Base-by-base conservation (phyloP, 2,329 filamentous ascomycete genomes). In the Nemania bipapillata region DNA sequence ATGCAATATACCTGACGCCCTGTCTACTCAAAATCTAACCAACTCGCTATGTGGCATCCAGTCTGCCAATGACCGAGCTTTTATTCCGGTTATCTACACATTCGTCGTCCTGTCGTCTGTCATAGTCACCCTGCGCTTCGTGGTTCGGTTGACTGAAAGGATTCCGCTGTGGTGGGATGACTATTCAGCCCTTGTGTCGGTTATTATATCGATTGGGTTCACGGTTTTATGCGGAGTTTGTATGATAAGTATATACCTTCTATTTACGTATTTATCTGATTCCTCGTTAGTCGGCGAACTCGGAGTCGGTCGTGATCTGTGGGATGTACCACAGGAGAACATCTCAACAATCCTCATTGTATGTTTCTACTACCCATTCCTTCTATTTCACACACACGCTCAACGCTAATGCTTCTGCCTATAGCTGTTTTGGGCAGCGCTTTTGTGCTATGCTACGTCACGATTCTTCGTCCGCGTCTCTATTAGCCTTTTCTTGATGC, bases 161-260 rank as follows among this genome's bases (percentile, higher is more conserved):
- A 47, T 55, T 37, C 50, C 60, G 5, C 8, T 63, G 52, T 55
- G 60, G 52, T 63, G 60, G 60, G 60, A 63, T 12, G 60, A 63
- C 37, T 55, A 45, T 30, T 35, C 52, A 4, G 60, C 60, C 7
- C 50, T 63, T 26, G 26, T 55, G 3, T 55, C 60, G 2, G 30
- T 56, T 8, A 37, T 63, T 12, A 55, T 63, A 28, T 54, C 50
- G 4, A 63, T 56, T 28, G 60, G 22, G 12, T 63, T 63, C 20
- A 56, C 60, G 9, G 35, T 49, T 17, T n/a, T 63, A 15, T 63
- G 50, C 15, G 52, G n/a, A 32, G 11, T 63, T 22, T 63, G 60
- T 63, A 56, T n/a, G 60, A 56, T 45, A 2, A 9, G 11, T 15
- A 26, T 3, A 8, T 20, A 22, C 26, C n/a, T 0, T 26, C 11